phyloP scores from a whole-genome alignment of 345 rosid species.

The Combretum micranthum region DNA sequence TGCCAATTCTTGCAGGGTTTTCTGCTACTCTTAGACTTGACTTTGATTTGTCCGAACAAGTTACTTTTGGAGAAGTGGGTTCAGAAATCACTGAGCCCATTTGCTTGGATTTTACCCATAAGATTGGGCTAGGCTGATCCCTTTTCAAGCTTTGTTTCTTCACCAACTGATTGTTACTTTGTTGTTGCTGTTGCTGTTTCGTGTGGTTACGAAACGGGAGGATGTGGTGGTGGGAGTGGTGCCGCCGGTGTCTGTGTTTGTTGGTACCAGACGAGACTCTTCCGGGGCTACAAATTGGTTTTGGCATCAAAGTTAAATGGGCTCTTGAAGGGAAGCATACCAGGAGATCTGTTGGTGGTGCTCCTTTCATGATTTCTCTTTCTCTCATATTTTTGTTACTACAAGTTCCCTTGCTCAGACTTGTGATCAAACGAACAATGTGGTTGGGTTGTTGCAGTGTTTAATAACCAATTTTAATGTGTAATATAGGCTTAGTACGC shows the following conservation, averaged over 20 bases:
- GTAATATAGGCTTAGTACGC: too few species aligned
- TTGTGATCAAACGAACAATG: too few species aligned
- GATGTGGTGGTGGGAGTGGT: too few species aligned
- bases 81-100: conserved; percentile 16
- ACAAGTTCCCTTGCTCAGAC: too few species aligned
- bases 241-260: conserved; percentile 8
- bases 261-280: not conserved
- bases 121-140: conserved; percentile 13
- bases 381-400: conserved; percentile 13
- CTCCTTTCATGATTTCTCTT: conserved; percentile 17
- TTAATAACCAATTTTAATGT: too few species aligned
- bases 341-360: conserved; percentile 22
- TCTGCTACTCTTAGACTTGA: not conserved
- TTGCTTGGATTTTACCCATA: conserved; percentile 18
- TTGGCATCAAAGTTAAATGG: conserved; percentile 17
- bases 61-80: conserved; percentile 30
- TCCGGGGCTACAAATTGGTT: conserved; percentile 20
- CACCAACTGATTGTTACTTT: conserved; percentile 3
- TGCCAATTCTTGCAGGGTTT: conserved; percentile 34
- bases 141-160: conserved; percentile 11
- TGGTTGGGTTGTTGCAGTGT: too few species aligned
- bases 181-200: conserved; percentile 3
- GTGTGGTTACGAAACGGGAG: not conserved
- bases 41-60: conserved; percentile 30
- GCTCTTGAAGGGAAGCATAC: conserved; percentile 30